Evolutionary conservation across 805 yeast species (phyloP).

Genomic region (Wickerhamomyces bovis): DNA sequence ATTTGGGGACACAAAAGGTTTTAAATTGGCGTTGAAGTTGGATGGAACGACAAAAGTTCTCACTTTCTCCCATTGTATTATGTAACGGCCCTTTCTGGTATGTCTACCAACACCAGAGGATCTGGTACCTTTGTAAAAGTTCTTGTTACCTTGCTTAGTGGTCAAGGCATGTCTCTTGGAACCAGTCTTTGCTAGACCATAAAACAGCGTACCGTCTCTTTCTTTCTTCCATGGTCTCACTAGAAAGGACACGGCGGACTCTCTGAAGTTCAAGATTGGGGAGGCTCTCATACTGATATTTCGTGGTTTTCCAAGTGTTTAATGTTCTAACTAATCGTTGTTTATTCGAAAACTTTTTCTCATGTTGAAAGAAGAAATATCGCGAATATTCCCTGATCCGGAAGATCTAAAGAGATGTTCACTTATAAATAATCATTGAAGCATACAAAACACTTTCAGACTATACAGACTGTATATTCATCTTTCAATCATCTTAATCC

Average conservation of each 20-base stretch:
- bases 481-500: no score
- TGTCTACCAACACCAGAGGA: conserved; percentile 88
- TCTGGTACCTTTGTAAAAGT: conserved; percentile 92
- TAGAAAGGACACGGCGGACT: conserved; percentile 40
- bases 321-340: not conserved
- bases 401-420: not conserved
- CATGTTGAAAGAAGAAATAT: not conserved
- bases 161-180: conserved; percentile 79
- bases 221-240: conserved; percentile 87
- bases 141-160: conserved; percentile 91
- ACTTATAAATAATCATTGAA: no score
- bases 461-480: no score
- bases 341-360: not conserved
- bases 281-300: conserved; percentile 42
- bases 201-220: conserved; percentile 77
- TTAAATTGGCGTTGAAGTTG: conserved; percentile 39
- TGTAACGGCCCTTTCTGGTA: conserved; percentile 68
- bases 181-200: conserved; percentile 74
- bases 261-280: conserved; percentile 38
- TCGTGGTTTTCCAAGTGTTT: not conserved
- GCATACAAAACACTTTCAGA: no score
- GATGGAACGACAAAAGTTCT: conserved; percentile 84
- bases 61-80: conserved; percentile 77
- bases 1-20: conserved; percentile 73
- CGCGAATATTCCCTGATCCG: not conserved